Percentiles rank a stretch among this genome's conserved stretches.
phyloP scores from a whole-genome alignment of 2,329 filamentous ascomycete species.

The Monosporascus sp. region DNA sequence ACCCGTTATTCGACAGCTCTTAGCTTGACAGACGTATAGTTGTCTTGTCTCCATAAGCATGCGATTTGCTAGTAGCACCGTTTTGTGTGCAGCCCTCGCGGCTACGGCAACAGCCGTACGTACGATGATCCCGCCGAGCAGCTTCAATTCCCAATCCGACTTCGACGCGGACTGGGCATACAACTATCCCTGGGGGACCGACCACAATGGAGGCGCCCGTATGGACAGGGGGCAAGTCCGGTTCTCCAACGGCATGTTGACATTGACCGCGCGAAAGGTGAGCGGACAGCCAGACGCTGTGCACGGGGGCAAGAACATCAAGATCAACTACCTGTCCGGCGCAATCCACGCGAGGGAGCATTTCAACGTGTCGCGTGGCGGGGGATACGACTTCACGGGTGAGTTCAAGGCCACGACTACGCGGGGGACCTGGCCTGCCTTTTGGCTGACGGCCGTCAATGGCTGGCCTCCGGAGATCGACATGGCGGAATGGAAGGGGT shows the following conservation, averaged over 20 bases:
- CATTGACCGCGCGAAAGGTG: constrained; percentile 41
- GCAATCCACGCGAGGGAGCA: constrained; percentile 35
- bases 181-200: constrained; percentile 53
- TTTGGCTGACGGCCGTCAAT: constrained; percentile 51
- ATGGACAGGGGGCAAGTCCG: constrained; percentile 44
- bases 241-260: constrained; percentile 36
- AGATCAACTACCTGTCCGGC: constrained; percentile 49
- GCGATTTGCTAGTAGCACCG: constrained; percentile 1
- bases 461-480: constrained; percentile 57
- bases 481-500: constrained; percentile 58
- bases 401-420: constrained; percentile 35
- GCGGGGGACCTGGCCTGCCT: constrained; percentile 51
- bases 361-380: constrained; percentile 32
- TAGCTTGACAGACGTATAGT: no score
- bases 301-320: constrained; percentile 33
- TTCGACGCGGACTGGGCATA: constrained; percentile 43
- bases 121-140: constrained; percentile 34
- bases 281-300: constrained; percentile 32
- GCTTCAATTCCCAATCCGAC: constrained; percentile 31
- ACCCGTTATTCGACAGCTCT: no score
- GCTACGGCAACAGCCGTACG: constrained; percentile 21
- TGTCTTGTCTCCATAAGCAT: constrained; percentile 2
- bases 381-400: constrained; percentile 36
- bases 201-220: constrained; percentile 52
- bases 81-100: constrained; percentile 14